Evolutionary conservation across 106 monocot genomes (phyloP).

Genomic region (Triglochin maritima): DNA sequence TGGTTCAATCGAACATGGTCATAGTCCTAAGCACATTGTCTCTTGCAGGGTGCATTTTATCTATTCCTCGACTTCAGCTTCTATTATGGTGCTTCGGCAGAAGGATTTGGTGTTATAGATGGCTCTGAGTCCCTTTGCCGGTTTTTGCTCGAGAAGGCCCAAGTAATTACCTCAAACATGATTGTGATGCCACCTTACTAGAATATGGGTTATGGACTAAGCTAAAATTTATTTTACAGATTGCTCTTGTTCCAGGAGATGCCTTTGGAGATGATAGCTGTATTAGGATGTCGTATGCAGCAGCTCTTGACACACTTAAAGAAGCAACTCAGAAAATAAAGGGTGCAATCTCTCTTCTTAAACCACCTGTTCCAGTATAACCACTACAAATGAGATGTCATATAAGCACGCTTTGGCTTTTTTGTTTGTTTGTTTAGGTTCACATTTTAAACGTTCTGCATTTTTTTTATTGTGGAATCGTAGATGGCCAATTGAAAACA

Average conservation of each 20-base stretch:
- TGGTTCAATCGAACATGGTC: not conserved
- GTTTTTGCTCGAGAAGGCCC: slow-evolving; percentile 80
- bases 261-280: slow-evolving; percentile 89
- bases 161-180: slow-evolving; percentile 22
- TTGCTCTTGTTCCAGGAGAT: slow-evolving; percentile 75
- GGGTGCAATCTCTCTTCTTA: slow-evolving; percentile 41
- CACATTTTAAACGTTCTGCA: no score
- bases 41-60: slow-evolving; percentile 82
- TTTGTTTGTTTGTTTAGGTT: no score
- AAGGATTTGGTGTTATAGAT: slow-evolving; percentile 64
- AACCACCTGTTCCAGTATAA: slow-evolving; percentile 34
- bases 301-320: slow-evolving; percentile 45
- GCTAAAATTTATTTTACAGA: slow-evolving; percentile 26
- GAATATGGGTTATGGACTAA: not conserved
- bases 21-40: not conserved
- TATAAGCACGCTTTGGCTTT: no score
- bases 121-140: slow-evolving; percentile 69
- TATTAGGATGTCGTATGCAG: slow-evolving; percentile 71
- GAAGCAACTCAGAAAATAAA: slow-evolving; percentile 52
- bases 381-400: not conserved
- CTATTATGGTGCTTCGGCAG: slow-evolving; percentile 65
- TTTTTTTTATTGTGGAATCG: no score
- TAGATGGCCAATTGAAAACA: no score
- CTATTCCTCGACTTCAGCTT: slow-evolving; percentile 78
- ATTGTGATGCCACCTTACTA: not conserved